Evolutionary conservation across 208 protist species (phyloP).

Genomic region (Leishmania tarentolae): DNA sequence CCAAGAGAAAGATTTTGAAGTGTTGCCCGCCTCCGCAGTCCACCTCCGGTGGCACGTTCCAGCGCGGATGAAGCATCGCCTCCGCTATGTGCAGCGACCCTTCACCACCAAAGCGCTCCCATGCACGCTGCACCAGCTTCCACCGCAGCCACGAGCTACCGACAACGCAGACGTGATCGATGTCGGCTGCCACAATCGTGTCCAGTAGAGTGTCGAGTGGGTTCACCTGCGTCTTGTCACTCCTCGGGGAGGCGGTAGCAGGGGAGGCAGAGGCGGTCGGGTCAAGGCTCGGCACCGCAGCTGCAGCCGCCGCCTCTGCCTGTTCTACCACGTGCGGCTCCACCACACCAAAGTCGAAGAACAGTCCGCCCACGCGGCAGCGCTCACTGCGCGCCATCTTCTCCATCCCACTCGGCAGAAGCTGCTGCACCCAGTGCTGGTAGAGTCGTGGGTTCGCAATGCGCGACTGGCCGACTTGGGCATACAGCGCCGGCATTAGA

Average conservation of each 20-base stretch:
- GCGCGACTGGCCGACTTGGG: constrained; percentile 34
- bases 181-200: constrained; percentile 44
- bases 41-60: constrained; percentile 31
- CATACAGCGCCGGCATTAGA: constrained; percentile 54
- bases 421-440: constrained; percentile 37
- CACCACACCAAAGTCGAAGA: constrained; percentile 71
- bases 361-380: constrained; percentile 69
- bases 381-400: constrained; percentile 61
- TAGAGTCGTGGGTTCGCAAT: constrained; percentile 45
- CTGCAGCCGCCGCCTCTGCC: constrained; percentile 27
- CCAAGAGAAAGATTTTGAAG: constrained; percentile 58
- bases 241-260: neutral
- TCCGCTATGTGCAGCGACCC: constrained; percentile 11
- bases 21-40: constrained; percentile 29
- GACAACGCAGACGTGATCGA: constrained; percentile 75
- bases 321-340: constrained; percentile 33
- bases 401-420: constrained; percentile 36
- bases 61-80: constrained; percentile 19
- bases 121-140: constrained; percentile 64
- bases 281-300: constrained; percentile 1
- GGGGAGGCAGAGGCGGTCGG: neutral
- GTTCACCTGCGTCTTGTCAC: constrained; percentile 23
- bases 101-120: constrained; percentile 32
- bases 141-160: constrained; percentile 67
- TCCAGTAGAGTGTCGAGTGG: constrained; percentile 65